Evolutionary conservation across 306 rosid genomes (phyloP), one percentile per base, ranked within the genome.

Genomic region (Hippophae gyantsensis): DNA sequence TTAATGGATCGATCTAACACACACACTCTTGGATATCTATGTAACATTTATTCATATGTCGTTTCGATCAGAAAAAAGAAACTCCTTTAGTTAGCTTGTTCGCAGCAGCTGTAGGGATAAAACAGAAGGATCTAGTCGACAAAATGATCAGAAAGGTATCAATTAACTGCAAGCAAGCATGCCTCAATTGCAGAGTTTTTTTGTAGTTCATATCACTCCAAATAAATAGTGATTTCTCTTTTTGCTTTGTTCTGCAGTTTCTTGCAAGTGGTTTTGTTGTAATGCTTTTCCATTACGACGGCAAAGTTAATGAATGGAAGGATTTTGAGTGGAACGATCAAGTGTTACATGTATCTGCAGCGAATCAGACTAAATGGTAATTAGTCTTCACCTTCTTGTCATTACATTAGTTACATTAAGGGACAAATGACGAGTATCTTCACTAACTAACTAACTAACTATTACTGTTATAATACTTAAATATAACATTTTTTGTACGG

Each of bases 221-320:
- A 32, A 32, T 27, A 12, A 7, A 13, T 58, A 52, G 43, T 50
- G 32, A 63, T 56, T 14, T 18, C 13, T 54, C 65, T 64, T 53
- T 42, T 26, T 49, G 51, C 69, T 8, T 47, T 38, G 8, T 57
- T 26, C 62, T 72, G 62, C 82, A 92, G 96, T 92, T 88, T 78
- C 73, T 92, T 10, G 78, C 80, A 32, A 75, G 79, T 66, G 56
- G 75, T 69, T 92, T 85, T 66, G 65, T 13, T 57, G 85, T 92
- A 66, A 92, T 85, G 86, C 90, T 92, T 72, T 88, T 85, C 69
- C 99, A 92, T 65, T 92, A 92, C 52, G 99, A 92, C 64, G 88
- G 96, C 2, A 44, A 69, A 9, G 78, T 85, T 55, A 86, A 82
- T 10, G 52, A 62, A 50, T 92, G 99, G 99, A 88, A 65, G 67